Conservation (phyloP, 1,139 yeast genomes). For the Suhomyces atakaporum region DNA sequence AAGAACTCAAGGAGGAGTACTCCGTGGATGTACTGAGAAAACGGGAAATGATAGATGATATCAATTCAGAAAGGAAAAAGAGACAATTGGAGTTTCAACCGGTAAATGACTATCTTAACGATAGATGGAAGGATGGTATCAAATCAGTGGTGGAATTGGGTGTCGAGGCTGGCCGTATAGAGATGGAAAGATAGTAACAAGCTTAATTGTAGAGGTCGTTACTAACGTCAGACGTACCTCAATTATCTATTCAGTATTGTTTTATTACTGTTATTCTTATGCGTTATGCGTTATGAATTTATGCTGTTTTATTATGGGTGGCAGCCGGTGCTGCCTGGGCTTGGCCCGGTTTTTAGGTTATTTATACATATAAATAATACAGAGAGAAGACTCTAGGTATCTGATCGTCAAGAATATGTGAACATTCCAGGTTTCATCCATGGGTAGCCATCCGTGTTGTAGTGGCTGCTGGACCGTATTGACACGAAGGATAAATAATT, state of each 20-base stretch:
- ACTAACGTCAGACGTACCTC: no score
- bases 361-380: background rate
- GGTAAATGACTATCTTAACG: constrained; percentile 35
- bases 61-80: constrained; percentile 31
- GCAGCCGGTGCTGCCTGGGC: background rate
- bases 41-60: constrained; percentile 32
- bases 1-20: constrained; percentile 21
- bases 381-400: background rate
- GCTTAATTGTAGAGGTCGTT: no score
- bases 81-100: constrained; percentile 38
- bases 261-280: no score
- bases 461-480: no score
- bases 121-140: constrained; percentile 45
- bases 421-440: no score
- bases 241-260: no score
- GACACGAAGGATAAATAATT: no score
- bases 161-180: constrained; percentile 28
- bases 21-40: constrained; percentile 25
- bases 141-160: constrained; percentile 38
- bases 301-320: background rate
- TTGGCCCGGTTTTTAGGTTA: background rate
- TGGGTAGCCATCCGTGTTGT: no score
- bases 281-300: background rate
- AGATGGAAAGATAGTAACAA: constrained; percentile 15
- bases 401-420: no score